These are phyloP conservation scores for Colletotrichum trifolii DNA, from an alignment of 2,329 filamentous ascomycete species.

Conservation along the genomic window DNA sequence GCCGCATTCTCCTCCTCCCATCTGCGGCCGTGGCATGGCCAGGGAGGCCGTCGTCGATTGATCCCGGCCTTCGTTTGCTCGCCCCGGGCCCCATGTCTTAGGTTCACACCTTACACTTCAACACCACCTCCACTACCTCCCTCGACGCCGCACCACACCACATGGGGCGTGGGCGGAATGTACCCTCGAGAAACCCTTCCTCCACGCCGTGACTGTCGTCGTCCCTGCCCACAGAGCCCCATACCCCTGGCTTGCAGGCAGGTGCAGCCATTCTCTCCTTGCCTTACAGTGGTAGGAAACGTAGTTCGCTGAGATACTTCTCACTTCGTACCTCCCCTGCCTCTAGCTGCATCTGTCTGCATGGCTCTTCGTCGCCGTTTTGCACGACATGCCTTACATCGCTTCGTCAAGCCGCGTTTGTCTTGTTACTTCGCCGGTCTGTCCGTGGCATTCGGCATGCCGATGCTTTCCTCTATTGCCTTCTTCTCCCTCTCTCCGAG, in stretches of 20 bases:
- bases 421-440: slow-evolving; percentile 23
- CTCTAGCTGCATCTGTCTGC: slow-evolving; percentile 18
- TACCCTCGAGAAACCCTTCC: slow-evolving; percentile 15
- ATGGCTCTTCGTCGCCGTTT: slow-evolving; percentile 32
- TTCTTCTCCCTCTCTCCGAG: slow-evolving; percentile 27
- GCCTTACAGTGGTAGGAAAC: slow-evolving; percentile 13
- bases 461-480: slow-evolving; percentile 32
- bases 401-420: slow-evolving; percentile 15
- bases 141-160: slow-evolving; percentile 22
- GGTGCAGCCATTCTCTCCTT: slow-evolving; percentile 17
- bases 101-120: slow-evolving; percentile 23
- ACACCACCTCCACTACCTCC: slow-evolving; percentile 15
- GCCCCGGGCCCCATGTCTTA: slow-evolving; percentile 17
- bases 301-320: slow-evolving; percentile 13
- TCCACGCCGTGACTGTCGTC: slow-evolving; percentile 14
- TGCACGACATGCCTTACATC: slow-evolving; percentile 33
- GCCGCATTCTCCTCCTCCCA: slow-evolving; percentile 6
- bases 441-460: slow-evolving; percentile 11
- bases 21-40: slow-evolving; percentile 23
- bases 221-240: slow-evolving; percentile 37
- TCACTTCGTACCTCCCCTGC: slow-evolving; percentile 7
- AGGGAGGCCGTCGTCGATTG: slow-evolving; percentile 24
- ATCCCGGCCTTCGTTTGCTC: slow-evolving; percentile 16
- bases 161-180: slow-evolving; percentile 26
- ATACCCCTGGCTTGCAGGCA: slow-evolving; percentile 33